These are phyloP conservation scores for Trametes sp. DNA, from an alignment of 1,284 basidiomycete genomes.

Conservation along the genomic window DNA sequence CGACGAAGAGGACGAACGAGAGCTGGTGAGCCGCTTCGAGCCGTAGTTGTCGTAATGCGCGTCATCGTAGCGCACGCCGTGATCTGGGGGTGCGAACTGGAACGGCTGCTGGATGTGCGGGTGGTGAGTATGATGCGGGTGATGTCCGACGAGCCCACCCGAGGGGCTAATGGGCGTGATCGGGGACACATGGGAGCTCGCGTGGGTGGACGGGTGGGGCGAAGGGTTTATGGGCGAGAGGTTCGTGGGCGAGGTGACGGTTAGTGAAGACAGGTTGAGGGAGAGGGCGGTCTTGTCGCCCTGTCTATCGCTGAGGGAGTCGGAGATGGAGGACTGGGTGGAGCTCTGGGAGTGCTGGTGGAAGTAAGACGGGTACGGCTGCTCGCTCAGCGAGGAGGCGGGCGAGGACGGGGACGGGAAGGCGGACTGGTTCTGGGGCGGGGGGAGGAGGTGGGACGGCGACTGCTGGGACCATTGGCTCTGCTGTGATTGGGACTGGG, in stretches of 20 bases:
- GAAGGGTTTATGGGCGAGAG: conserved; percentile 65
- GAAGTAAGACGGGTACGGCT: conserved; percentile 41
- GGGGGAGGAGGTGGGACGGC: conserved; percentile 43
- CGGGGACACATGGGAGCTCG: conserved; percentile 53
- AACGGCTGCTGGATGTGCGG: conserved; percentile 48
- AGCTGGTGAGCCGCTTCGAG: conserved; percentile 41
- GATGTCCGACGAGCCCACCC: conserved; percentile 42
- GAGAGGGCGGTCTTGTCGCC: conserved; percentile 52
- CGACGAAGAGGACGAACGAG: conserved; percentile 49
- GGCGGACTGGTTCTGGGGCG: conserved; percentile 43
- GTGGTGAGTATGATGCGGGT: conserved; percentile 40
- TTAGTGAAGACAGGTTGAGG: conserved; percentile 71
- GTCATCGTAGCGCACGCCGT: conserved; percentile 44
- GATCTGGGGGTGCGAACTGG: conserved; percentile 49
- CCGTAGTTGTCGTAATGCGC: conserved; percentile 41
- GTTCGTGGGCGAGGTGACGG: conserved; percentile 68
- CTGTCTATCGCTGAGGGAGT: conserved; percentile 38
- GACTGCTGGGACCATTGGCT: conserved; percentile 41
- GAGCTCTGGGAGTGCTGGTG: conserved; percentile 40
- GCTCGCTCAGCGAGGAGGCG: conserved; percentile 42
- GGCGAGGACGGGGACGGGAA: conserved; percentile 49
- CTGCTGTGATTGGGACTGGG: conserved; percentile 27
- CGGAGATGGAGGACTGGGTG: conserved; percentile 36
- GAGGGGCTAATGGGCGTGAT: conserved; percentile 66
- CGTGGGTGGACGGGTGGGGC: conserved; percentile 46